Conservation (phyloP, 768 basidiomycete species). For the Leccinum rimulosum region DNA sequence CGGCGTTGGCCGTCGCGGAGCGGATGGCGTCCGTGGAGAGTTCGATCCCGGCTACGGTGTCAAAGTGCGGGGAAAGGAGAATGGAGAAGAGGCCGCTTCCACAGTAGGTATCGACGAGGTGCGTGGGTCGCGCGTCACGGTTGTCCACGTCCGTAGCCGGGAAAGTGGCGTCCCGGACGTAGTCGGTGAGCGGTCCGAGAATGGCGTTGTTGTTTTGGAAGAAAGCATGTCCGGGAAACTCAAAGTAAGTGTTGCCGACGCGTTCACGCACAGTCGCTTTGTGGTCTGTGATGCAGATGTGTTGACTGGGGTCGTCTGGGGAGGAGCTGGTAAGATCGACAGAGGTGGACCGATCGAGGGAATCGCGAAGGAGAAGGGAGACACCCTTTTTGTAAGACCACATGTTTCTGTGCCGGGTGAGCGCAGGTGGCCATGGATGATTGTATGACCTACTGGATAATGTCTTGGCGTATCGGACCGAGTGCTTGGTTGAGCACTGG, state of each 20-base stretch:
- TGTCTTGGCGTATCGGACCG: slow-evolving; percentile 55
- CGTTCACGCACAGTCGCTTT: slow-evolving; percentile 78
- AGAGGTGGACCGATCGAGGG: slow-evolving; percentile 41
- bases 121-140: slow-evolving; percentile 47
- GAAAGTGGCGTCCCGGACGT: slow-evolving; percentile 77
- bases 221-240: slow-evolving; percentile 86
- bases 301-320: slow-evolving; percentile 47
- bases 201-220: slow-evolving; percentile 99
- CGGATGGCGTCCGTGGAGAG: slow-evolving; percentile 71
- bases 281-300: slow-evolving; percentile 83
- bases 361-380: slow-evolving; percentile 88
- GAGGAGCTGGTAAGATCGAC: slow-evolving; percentile 22
- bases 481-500: slow-evolving; percentile 72
- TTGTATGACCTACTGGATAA: slow-evolving; percentile 54
- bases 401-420: slow-evolving; percentile 58
- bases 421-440: neutral
- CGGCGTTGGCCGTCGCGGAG: slow-evolving; percentile 63
- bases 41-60: slow-evolving; percentile 84
- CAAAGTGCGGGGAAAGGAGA: slow-evolving; percentile 73
- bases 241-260: slow-evolving; percentile 78
- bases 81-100: slow-evolving; percentile 88
- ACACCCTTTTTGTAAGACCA: slow-evolving; percentile 82
- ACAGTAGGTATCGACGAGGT: slow-evolving; percentile 95
- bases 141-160: slow-evolving; percentile 24
- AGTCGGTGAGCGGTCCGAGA: slow-evolving; percentile 76